Conservation (phyloP, 306 rosid genomes). For the Sicyos edulis region DNA sequence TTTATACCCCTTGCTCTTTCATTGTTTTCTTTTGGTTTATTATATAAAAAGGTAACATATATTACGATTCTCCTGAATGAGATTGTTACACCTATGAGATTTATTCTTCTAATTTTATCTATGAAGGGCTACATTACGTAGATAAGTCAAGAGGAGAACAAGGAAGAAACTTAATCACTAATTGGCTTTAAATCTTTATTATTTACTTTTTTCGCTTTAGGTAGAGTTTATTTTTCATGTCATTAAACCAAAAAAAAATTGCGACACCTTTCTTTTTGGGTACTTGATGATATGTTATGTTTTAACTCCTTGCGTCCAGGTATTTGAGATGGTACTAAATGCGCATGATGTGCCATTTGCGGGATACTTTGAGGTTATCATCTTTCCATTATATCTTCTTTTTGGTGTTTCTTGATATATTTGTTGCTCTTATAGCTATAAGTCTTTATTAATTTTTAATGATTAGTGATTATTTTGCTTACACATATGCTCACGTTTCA, state of each 20-base stretch:
- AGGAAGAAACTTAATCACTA: neutral
- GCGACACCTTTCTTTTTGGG: neutral
- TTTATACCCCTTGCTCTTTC: no score
- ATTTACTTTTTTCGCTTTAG: neutral
- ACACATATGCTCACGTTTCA: neutral
- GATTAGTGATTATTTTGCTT: neutral
- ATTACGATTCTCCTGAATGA: neutral
- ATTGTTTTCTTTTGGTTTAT: no score
- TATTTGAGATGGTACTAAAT: conserved; percentile 89
- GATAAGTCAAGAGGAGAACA: neutral
- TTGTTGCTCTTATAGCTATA: neutral
- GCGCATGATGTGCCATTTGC: conserved; percentile 99
- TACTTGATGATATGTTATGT: neutral
- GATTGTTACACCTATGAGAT: neutral
- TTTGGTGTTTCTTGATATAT: neutral
- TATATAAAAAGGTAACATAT: no score
- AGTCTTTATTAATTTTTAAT: conserved; percentile 3
- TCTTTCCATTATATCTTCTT: conserved; percentile 20
- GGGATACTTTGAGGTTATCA: conserved; percentile 76
- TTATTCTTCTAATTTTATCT: neutral
- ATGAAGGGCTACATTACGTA: neutral
- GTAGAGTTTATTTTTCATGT: neutral
- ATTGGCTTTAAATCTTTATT: neutral
- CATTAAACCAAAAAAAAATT: neutral
- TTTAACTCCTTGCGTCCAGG: conserved; percentile 39